Evolutionary conservation across 2,329 filamentous ascomycete genomes (phyloP), one percentile per base, ranked within the genome.

Genomic region (Sporothrix mexicana): DNA sequence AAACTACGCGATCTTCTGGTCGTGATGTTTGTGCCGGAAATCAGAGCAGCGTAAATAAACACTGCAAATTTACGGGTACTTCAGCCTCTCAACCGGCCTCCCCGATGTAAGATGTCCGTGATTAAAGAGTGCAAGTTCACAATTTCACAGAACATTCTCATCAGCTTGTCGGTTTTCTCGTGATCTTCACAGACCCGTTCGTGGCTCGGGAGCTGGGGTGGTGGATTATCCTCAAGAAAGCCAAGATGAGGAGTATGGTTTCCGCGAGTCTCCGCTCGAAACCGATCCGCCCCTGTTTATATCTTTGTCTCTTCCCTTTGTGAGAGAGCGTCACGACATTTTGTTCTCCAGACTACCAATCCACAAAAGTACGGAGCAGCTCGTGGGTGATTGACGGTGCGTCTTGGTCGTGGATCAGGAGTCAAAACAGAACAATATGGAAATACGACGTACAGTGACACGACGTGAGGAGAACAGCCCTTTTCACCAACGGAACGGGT

Each of bases 101-200:
- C 20, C 61, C 41, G 61, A 47, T 43, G 72, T 72, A 71, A 71
- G 72, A 74, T 74, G 47, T 62, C 61, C 72, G 67, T 64, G 71
- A 71, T 72, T 73, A 73, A 36, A 5, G 30, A 30, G 30, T 30
- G 30, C 30, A 36, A 74, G 67, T 69, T 30, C 43, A 43, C 59
- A 30, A 66, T 25, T 66, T 47, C 13, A 67, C 64, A 51, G 12
- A 36, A 66, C 8, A 0, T 7, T 23, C 36, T 45, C 13, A 7
- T 45, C 36, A 45, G 7, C 7, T 36, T 36, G 4, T 36, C 30
- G 5, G 4, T 36, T 6, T 64, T 23, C 59, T 64, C 59, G 36
- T 43, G 17, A 64, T 23, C 36, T 64, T 45, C 59, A 62, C 41
- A 25, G 61, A 43, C 41, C 41, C 43, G 15, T 47, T n/a, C 7